Percentiles rank a stretch among this genome's conserved stretches.
These are phyloP conservation scores for Cicer pinnatifidum DNA, from an alignment of 306 rosid genomes.

Conservation along the genomic window DNA sequence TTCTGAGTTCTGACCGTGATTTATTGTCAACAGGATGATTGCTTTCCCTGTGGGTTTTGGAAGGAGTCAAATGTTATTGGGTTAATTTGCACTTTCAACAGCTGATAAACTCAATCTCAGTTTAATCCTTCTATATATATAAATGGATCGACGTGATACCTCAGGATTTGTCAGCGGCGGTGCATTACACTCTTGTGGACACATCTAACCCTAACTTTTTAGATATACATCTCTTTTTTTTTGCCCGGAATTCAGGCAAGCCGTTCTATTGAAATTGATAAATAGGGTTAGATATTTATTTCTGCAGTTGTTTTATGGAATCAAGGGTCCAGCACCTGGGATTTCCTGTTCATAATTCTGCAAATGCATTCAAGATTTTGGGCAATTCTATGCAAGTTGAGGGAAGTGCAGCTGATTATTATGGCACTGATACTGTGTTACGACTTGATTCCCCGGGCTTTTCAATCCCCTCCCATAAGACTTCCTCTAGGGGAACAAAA, in stretches of 20 bases:
- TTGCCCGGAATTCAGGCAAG: conserved; percentile 57
- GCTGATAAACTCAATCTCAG: conserved; percentile 49
- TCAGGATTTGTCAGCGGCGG: conserved; percentile 99
- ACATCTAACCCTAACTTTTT: conserved; percentile 66
- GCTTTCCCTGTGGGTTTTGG: conserved; percentile 45
- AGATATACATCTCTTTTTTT: conserved; percentile 46
- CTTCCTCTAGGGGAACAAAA: conserved; percentile 69
- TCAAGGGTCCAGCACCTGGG: conserved; percentile 63
- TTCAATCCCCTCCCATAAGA: conserved; percentile 48
- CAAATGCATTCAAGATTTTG: conserved; percentile 69
- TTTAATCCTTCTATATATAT: conserved; percentile 46
- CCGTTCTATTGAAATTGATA: conserved; percentile 55
- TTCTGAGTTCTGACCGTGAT: conserved; percentile 42
- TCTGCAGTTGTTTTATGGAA: conserved; percentile 64
- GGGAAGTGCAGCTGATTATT: conserved; percentile 52
- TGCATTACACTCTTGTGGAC: conserved; percentile 53
- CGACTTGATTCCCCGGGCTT: conserved; percentile 76
- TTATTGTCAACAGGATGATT: conserved; percentile 65
- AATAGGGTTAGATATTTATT: conserved; percentile 39
- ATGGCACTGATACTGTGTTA: conserved; percentile 66
- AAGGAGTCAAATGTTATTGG: conserved; percentile 48
- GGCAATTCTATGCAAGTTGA: conserved; percentile 61
- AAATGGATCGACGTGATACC: conserved; percentile 95
- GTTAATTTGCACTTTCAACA: conserved; percentile 50
- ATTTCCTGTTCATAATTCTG: conserved; percentile 60